These are phyloP conservation scores for Hygrophorus pudorinus DNA, from an alignment of 768 basidiomycete species.

Conservation along the genomic window DNA sequence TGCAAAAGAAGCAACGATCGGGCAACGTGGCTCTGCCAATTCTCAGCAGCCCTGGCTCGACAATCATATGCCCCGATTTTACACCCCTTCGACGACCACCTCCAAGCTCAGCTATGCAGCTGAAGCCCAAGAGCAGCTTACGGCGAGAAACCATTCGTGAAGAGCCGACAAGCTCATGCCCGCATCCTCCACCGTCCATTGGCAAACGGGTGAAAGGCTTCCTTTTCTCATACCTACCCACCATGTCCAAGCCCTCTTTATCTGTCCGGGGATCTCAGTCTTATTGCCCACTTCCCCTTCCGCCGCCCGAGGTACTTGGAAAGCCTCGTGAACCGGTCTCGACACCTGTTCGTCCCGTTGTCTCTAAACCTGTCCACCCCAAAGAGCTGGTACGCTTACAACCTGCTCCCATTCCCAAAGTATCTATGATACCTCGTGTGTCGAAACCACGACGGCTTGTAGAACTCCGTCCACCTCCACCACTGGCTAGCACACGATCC, in stretches of 20 bases:
- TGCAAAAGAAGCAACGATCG: constrained; percentile 49
- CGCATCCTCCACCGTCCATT: constrained; percentile 22
- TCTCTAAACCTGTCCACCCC: constrained; percentile 37
- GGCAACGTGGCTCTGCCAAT: constrained; percentile 51
- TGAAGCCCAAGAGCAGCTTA: not conserved
- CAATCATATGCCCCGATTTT: constrained; percentile 37
- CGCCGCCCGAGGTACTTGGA: constrained; percentile 41
- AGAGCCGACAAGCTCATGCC: not conserved
- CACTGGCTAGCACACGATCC: constrained; percentile 16
- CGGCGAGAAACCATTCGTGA: not conserved
- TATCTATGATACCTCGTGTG: constrained; percentile 34
- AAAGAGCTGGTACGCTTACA: constrained; percentile 60
- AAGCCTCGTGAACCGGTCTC: constrained; percentile 44
- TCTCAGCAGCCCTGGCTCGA: constrained; percentile 18
- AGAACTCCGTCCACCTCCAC: constrained; percentile 39
- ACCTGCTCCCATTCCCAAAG: constrained; percentile 33
- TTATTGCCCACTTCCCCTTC: constrained; percentile 36
- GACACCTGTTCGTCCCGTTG: constrained; percentile 47
- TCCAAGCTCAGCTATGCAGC: constrained; percentile 46
- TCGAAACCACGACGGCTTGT: constrained; percentile 38
- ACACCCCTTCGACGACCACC: constrained; percentile 39
- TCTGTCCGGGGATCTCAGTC: constrained; percentile 13
- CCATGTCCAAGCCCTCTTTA: constrained; percentile 28
- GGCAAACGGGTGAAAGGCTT: constrained; percentile 47
- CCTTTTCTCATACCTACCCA: constrained; percentile 53